Conservation (phyloP, 495 filamentous ascomycete species). For the Penicillium roqueforti region DNA sequence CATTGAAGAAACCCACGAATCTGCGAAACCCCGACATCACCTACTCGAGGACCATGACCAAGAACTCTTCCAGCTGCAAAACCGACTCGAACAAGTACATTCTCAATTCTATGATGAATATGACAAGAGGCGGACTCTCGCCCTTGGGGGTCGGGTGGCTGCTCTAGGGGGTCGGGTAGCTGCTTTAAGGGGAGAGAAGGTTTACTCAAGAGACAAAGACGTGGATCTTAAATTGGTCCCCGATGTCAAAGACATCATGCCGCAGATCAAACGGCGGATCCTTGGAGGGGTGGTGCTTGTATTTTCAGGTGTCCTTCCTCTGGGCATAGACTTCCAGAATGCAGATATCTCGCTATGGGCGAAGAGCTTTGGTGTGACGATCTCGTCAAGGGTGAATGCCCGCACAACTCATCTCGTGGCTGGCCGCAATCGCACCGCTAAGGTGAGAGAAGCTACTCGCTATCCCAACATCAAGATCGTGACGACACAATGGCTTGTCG, state of each 20-base stretch:
- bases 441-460: conserved; percentile 74
- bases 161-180: conserved; percentile 57
- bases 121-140: conserved; percentile 47
- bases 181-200: conserved; percentile 52
- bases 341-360: conserved; percentile 83
- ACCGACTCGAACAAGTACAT: conserved; percentile 71
- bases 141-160: conserved; percentile 56
- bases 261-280: conserved; percentile 66
- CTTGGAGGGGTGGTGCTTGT: conserved; percentile 69
- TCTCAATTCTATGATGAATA: conserved; percentile 77
- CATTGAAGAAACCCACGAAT: conserved; percentile 42
- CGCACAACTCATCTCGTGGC: conserved; percentile 67
- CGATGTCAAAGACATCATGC: conserved; percentile 79
- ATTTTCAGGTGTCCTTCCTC: conserved; percentile 82
- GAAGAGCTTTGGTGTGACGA: conserved; percentile 73
- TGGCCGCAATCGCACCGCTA: conserved; percentile 77
- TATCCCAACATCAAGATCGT: conserved; percentile 81
- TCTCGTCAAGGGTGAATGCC: conserved; percentile 55
- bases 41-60: conserved; percentile 79
- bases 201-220: conserved; percentile 45
- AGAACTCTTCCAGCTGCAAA: conserved; percentile 70
- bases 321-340: conserved; percentile 69
- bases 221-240: conserved; percentile 69
- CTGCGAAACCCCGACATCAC: conserved; percentile 60
- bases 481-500: conserved; percentile 79